Evolutionary conservation across 176 grass and related monocot species (phyloP).

Genomic region (Metroxylon sagu): DNA sequence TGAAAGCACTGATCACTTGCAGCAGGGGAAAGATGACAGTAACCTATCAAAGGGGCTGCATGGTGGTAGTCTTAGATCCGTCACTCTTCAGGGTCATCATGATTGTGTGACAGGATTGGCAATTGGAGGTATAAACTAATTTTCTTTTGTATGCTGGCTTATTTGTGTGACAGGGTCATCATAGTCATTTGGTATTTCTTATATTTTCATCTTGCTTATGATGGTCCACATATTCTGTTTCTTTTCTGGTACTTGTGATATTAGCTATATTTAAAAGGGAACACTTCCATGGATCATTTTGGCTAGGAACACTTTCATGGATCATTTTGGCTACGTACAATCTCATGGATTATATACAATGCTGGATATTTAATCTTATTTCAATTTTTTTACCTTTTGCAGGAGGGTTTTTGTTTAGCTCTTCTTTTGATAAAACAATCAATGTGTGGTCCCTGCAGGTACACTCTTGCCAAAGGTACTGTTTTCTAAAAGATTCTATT

Average conservation of each 20-base stretch:
- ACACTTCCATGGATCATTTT: no score
- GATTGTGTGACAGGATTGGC: conserved; percentile 77
- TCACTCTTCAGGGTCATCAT: conserved; percentile 53
- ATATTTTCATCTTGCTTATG: no score
- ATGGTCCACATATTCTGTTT: no score
- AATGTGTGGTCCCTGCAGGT: conserved; percentile 90
- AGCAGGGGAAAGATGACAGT: conserved; percentile 15
- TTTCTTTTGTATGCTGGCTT: neutral
- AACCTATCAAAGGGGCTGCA: conserved; percentile 17
- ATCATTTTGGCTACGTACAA: no score
- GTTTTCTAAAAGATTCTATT: no score
- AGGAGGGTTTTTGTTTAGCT: conserved; percentile 90
- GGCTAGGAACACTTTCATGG: no score
- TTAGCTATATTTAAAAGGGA: no score
- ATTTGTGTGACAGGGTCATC: no score
- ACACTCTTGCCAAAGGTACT: neutral
- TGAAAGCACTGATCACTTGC: conserved; percentile 5
- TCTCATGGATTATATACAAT: no score
- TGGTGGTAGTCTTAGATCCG: conserved; percentile 18
- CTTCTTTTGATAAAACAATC: conserved; percentile 96
- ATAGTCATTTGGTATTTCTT: no score
- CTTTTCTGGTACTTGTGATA: no score
- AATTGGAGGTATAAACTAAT: conserved; percentile 57
- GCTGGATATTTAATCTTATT: neutral
- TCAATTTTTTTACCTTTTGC: conserved; percentile 19